Base-by-base conservation (phyloP, 2,329 filamentous ascomycete genomes). In the Scleromitrula shiraiana region DNA sequence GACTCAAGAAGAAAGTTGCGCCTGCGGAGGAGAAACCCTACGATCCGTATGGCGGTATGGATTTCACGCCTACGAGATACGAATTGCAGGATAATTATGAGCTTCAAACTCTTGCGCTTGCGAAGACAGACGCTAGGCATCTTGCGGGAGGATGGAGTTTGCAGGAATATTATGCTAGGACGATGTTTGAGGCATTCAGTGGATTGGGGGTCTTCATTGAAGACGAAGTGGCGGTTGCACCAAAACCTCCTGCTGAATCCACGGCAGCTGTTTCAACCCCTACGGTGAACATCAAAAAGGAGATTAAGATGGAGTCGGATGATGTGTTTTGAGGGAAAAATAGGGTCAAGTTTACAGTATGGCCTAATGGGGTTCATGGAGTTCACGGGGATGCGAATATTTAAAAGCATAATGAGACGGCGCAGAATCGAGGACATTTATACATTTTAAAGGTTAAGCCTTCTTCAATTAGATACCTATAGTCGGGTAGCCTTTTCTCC, bases 181-280 rank as follows among this genome's bases (percentile, higher is more conserved):
- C 87, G 20, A 70, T 98, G 63, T 85, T 88, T 52, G 90, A 96
- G 63, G 89, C 91, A 0, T 97, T 96, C 67, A 81, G 87, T 0
- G 93, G 94, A 0, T 66, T 98, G 51, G 88, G 86, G 0, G 86
- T 95, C 35, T 94, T 95, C 58, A 73, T 98, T 35, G 83, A 78
- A 29, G 88, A 96, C 38, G 90, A 70, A 40, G 65, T 69, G 17
- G 66, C 64, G 2, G 8, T 56, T 63, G 52, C 63, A 62, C 2
- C 62, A 58, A 17, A 57, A 51, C 47, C 51, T 5, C 63, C 63
- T 0, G 58, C 62, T 4, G 67, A 56, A 0, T 65, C 68, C 1
- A 64, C 60, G 10, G 22, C 66, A 69, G 40, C 67, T 62, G 26
- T 67, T 65, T 2, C 64, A 59, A 32, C 62, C 59, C 41, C 65